These are phyloP conservation scores for Colletotrichum agaves DNA, from an alignment of 2,329 filamentous ascomycete genomes.

Conservation along the genomic window DNA sequence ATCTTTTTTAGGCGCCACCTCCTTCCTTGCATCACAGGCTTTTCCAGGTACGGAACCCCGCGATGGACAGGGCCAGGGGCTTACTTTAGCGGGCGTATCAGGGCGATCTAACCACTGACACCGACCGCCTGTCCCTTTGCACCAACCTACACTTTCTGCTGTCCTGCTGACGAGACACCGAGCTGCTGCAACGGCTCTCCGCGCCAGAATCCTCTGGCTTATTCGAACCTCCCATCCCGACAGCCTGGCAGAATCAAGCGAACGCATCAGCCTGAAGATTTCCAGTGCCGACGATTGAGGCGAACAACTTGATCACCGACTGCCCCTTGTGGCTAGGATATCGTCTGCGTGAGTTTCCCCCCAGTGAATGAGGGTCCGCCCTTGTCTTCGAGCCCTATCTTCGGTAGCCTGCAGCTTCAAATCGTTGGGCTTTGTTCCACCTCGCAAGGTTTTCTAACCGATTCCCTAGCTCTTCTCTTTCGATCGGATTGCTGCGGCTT, in stretches of 20 bases:
- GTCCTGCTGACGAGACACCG: slow-evolving; percentile 33
- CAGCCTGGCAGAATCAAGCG: neutral
- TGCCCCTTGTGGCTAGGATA: slow-evolving; percentile 8
- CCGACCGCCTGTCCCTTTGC: slow-evolving; percentile 16
- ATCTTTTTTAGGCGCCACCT: slow-evolving; percentile 16
- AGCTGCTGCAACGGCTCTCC: slow-evolving; percentile 23
- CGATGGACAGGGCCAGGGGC: slow-evolving; percentile 36
- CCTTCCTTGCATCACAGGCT: slow-evolving; percentile 23
- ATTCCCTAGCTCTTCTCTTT: neutral
- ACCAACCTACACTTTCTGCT: slow-evolving; percentile 23
- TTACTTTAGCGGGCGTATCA: slow-evolving; percentile 34
- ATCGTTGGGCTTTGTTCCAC: neutral
- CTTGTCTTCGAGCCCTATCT: slow-evolving; percentile 1
- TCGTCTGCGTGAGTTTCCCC: slow-evolving; percentile 18
- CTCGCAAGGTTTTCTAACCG: neutral
- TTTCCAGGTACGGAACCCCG: slow-evolving; percentile 34
- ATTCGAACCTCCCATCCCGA: neutral
- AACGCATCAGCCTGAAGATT: neutral
- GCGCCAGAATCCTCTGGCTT: slow-evolving; percentile 13
- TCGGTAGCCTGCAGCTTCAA: neutral
- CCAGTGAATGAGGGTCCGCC: slow-evolving; percentile 12
- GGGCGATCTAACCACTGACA: slow-evolving; percentile 32
- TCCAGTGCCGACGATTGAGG: neutral
- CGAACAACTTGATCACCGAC: neutral
- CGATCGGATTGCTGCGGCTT: slow-evolving; percentile 6